These are phyloP conservation scores for Eucalyptus curtisii DNA, from an alignment of 345 rosid genomes.

Conservation along the genomic window DNA sequence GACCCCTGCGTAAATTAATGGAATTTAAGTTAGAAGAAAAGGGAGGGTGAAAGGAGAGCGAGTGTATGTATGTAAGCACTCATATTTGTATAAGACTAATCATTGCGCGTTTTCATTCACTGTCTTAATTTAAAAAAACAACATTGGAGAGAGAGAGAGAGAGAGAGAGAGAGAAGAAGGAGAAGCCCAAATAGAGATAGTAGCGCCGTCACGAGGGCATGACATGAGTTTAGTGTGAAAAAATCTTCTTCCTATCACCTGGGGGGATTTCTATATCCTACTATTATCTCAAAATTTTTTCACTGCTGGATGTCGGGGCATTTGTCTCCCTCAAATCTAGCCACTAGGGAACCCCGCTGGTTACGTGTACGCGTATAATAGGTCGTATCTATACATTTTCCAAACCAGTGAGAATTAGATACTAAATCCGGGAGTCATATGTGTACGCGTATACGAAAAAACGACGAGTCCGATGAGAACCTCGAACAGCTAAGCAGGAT, in stretches of 20 bases:
- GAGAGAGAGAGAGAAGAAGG: neutral
- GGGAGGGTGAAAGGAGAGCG: neutral
- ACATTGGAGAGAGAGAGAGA: neutral
- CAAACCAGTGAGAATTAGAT: neutral
- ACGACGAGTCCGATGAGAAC: neutral
- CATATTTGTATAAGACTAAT: neutral
- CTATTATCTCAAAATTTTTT: neutral
- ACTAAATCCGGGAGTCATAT: neutral
- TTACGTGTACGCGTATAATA: no score
- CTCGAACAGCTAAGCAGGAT: neutral
- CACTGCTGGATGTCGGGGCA: neutral
- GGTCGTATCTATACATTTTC: neutral
- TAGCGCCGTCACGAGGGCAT: neutral
- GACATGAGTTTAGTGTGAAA: neutral
- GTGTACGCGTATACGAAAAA: neutral
- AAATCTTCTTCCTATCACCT: neutral
- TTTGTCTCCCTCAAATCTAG: neutral
- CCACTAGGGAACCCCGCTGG: neutral
- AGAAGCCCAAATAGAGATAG: neutral
- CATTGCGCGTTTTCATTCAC: neutral
- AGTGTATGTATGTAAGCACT: neutral
- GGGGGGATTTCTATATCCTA: neutral
- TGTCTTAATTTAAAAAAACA: neutral
- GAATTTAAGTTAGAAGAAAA: neutral
- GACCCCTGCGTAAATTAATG: neutral